phyloP scores from a whole-genome alignment of 1,284 basidiomycete species.

The Sparassis latifolia region DNA sequence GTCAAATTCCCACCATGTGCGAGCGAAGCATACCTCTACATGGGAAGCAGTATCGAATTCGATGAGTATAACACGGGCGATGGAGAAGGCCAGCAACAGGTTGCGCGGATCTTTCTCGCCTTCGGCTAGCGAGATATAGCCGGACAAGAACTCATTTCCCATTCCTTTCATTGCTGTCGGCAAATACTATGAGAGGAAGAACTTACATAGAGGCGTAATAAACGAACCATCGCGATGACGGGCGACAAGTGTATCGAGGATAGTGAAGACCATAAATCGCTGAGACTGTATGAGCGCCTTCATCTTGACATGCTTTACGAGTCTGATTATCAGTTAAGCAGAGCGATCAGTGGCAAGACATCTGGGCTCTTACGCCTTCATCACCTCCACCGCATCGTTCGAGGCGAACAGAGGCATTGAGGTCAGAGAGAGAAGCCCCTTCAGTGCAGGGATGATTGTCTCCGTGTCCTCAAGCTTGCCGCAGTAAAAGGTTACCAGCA shows the following conservation, averaged over 20 bases:
- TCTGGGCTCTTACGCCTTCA: constrained; percentile 55
- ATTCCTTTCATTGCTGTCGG: constrained; percentile 60
- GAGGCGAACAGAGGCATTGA: constrained; percentile 62
- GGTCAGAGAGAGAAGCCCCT: constrained; percentile 67
- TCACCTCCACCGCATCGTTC: constrained; percentile 63
- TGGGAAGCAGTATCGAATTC: constrained; percentile 78
- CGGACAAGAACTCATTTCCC: constrained; percentile 67
- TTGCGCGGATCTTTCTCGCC: constrained; percentile 99
- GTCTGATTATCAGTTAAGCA: constrained; percentile 32
- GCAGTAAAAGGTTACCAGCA: constrained; percentile 79
- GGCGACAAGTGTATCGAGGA: constrained; percentile 78
- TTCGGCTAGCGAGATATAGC: constrained; percentile 78
- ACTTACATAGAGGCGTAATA: background rate
- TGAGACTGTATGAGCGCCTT: constrained; percentile 77
- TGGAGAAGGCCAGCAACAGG: constrained; percentile 84
- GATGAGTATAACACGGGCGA: constrained; percentile 78
- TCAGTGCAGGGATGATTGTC: constrained; percentile 71
- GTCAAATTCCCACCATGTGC: background rate
- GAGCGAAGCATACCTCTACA: constrained; percentile 58
- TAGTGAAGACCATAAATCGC: constrained; percentile 76
- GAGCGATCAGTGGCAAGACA: background rate
- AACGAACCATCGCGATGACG: constrained; percentile 60
- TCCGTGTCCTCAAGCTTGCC: constrained; percentile 85
- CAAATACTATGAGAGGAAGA: background rate
- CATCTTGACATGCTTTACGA: constrained; percentile 80